Base-by-base conservation (phyloP, 805 yeast species). In the Ogataea populi-albae region DNA sequence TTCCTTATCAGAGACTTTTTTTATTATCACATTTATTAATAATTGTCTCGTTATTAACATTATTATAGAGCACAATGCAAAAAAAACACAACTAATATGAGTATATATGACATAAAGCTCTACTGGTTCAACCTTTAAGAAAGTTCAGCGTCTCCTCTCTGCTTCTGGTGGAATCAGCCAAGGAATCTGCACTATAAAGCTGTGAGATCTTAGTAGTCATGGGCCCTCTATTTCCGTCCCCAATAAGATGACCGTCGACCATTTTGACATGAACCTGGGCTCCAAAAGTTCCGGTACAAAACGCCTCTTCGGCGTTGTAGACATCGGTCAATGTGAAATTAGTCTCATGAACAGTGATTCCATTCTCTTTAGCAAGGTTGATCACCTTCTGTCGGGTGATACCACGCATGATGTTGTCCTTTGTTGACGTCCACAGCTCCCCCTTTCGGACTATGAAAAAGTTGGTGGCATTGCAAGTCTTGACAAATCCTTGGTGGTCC, bases 401-500 rank as follows among this genome's bases (percentile, higher is more conserved):
- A 3, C 40, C 44, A 16, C 29, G 40, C 40, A 40, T 36, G 10
- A 32, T 31, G 26, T 31, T 30, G 27, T 40, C 44, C 23, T 27
- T 34, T 16, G 44, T 40, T 5, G 44, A 27, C 4, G 44, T 34
- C 44, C 40, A 40, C 17, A 40, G 31, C 28, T 36, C 37, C 11
- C 40, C 44, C n/a, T 36, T 31, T 14, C 30, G 23, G n/a, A 40
- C 44, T 7, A 40, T 35, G 26, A 40, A 40, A 23, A 40, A 40
- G 26, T 36, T 32, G 11, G 40, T 36, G 2, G 40, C 40, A 16
- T 40, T 40, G 28, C 44, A 35, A 3, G 40, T 40, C 20, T 40
- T 40, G 12, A 40, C 44, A 22, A 35, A 36, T 8, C 44, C 40
- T n/a, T 23, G 20, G 22, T 20, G 37, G 26, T 40, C 40, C n/a